Conservation (phyloP, 257 asterid species). For the Haberlea rhodopensis region DNA sequence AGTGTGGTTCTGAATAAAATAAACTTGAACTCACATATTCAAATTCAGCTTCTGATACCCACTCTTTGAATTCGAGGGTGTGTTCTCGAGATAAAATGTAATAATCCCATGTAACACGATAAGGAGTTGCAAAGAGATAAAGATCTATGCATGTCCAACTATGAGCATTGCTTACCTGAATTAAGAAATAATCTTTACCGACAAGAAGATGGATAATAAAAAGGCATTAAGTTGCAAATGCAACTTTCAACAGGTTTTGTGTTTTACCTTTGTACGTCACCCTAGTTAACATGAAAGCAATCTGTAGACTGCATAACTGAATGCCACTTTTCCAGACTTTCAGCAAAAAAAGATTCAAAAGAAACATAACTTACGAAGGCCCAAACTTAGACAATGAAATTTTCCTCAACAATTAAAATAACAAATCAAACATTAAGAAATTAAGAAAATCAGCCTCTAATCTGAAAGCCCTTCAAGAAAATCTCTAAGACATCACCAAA, state of each 20-base stretch:
- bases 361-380: neutral
- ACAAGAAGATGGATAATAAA: neutral
- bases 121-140: constrained; percentile 75
- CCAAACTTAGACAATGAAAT: neutral
- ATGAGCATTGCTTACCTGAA: constrained; percentile 64
- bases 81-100: constrained; percentile 68
- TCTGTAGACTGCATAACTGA: constrained; percentile 1
- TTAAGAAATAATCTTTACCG: constrained; percentile 5
- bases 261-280: neutral
- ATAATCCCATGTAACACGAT: constrained; percentile 72
- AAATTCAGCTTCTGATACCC: constrained; percentile 61
- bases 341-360: neutral
- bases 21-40: constrained; percentile 51
- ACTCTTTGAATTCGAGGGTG: constrained; percentile 58
- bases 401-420: neutral
- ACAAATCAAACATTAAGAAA: constrained; percentile 1
- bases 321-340: constrained; percentile 18
- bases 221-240: constrained; percentile 9
- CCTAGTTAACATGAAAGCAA: constrained; percentile 7
- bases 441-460: neutral
- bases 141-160: constrained; percentile 80
- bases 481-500: constrained; percentile 6
- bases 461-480: neutral
- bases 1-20: neutral
- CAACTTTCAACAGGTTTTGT: constrained; percentile 9